Base-by-base conservation (phyloP, 2,329 filamentous ascomycete genomes). In the Bipolaris zeicola region DNA sequence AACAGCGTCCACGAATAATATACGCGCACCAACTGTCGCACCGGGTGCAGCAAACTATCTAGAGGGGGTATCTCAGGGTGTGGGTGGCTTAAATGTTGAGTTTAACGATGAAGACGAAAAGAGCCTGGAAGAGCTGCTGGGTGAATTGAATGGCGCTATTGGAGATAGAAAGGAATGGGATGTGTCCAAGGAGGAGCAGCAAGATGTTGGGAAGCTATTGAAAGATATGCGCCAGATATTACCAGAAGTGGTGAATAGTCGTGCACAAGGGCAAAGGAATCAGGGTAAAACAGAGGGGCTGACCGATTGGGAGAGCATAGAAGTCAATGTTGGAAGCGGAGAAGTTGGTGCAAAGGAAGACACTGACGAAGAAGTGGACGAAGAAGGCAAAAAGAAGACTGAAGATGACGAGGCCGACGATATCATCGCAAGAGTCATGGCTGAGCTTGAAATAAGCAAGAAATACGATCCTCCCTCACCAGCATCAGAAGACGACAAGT, bases 51-150 rank as follows among this genome's bases (percentile, higher is more conserved):
- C 58, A 56, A 74, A 61, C 58, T 73, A 74, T 55, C 47, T 74
- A 0, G 69, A 73, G 56, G 72, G 67, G 2, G 57, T 73, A 37
- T 69, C 69, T 7, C 68, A 72, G 43, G 71, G 71, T 1, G 50
- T 73, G 5, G 67, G 67, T 14, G 64, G 65, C 13, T 58, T 54
- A 2, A 55, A 58, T 61, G 58, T 69, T 3, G 66, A 73, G 11
- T 66, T 68, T 45, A 70, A 76, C 55, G 68, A 66, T 18, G 77
- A 75, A 47, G 78, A 81, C 51, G 80, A 80, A 54, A 75, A 76
- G 62, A 78, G 72, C 24, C 62, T 82, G n/a, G 80, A 82, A 31
- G 77, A 81, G 51, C 61, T 82, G 18, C 63, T 82, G 6, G 71
- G 69, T 14, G 79, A 82, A 57, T 62, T 82, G 3, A 65, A 70